A percentile compares a stretch with the other conserved stretches of the same genome.
These are phyloP conservation scores for Mycena metata DNA, from an alignment of 768 basidiomycete genomes.

Conservation along the genomic window DNA sequence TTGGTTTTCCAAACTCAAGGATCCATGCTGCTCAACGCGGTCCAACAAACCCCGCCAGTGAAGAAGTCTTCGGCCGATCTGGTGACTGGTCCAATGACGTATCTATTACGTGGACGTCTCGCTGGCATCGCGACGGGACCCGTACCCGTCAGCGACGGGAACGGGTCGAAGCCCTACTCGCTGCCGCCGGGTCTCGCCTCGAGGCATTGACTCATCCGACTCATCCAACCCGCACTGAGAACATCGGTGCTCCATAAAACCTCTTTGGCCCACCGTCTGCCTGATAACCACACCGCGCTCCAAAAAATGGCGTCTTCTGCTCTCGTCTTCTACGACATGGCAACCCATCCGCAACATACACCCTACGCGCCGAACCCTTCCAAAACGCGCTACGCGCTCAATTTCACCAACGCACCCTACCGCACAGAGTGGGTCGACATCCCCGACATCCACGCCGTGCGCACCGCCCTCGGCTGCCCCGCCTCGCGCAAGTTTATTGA, in stretches of 20 bases:
- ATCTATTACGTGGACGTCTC: no score
- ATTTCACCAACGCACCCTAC: slow-evolving; percentile 40
- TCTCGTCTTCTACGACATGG: slow-evolving; percentile 25
- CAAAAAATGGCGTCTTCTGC: slow-evolving; percentile 23
- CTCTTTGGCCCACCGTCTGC: slow-evolving; percentile 20
- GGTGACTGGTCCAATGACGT: no score
- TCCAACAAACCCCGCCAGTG: no score
- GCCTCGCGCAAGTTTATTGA: slow-evolving; percentile 41
- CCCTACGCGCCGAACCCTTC: slow-evolving; percentile 28
- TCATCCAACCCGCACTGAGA: slow-evolving; percentile 8
- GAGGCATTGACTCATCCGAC: slow-evolving; percentile 22
- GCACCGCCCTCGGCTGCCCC: slow-evolving; percentile 44
- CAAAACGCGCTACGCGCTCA: slow-evolving; percentile 32
- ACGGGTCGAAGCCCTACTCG: no score
- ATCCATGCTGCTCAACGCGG: no score
- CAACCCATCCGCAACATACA: slow-evolving; percentile 6
- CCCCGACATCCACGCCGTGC: slow-evolving; percentile 51
- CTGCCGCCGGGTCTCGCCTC: no score
- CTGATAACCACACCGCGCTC: slow-evolving; percentile 18
- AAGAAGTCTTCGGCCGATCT: no score
- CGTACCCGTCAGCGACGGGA: no score
- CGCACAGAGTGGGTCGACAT: slow-evolving; percentile 58
- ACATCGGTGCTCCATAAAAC: slow-evolving; percentile 18
- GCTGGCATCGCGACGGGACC: no score
- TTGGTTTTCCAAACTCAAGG: no score